phyloP scores from a whole-genome alignment of 176 grass and related monocot genomes.

The Phoenix dactylifera region DNA sequence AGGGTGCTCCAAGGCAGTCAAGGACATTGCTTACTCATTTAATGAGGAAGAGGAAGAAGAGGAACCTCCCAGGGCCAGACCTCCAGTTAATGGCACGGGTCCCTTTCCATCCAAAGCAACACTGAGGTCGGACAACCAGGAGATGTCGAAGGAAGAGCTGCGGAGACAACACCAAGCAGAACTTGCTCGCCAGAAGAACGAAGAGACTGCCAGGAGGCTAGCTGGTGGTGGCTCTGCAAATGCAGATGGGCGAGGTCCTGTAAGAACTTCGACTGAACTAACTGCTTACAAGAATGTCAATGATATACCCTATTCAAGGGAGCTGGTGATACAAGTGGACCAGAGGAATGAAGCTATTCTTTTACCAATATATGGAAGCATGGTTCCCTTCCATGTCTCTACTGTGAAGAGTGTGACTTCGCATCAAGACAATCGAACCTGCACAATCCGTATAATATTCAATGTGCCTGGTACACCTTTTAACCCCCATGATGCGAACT shows the following conservation, averaged over 20 bases:
- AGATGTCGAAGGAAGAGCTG: conserved; percentile 88
- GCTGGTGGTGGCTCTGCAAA: conserved; percentile 51
- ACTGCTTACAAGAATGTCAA: conserved; percentile 68
- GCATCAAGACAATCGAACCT: conserved; percentile 63
- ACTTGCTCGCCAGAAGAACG: conserved; percentile 78
- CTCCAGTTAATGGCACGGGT: conserved; percentile 3
- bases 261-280: conserved; percentile 57
- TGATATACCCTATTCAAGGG: conserved; percentile 54
- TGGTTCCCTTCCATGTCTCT: conserved; percentile 87
- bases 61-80: conserved; percentile 15
- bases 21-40: conserved; percentile 56
- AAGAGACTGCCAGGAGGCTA: conserved; percentile 66
- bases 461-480: conserved; percentile 86
- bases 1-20: conserved; percentile 61
- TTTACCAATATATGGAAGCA: conserved; percentile 78
- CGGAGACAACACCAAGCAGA: conserved; percentile 77
- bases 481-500: conserved; percentile 46
- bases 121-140: conserved; percentile 59
- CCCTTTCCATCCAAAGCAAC: conserved; percentile 45
- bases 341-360: conserved; percentile 79
- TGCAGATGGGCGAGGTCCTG: conserved; percentile 34
- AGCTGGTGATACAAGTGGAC: conserved; percentile 74
- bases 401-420: conserved; percentile 75
- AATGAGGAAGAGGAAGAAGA: conserved; percentile 60
- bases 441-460: conserved; percentile 69